Conservation (phyloP, 2,329 filamentous ascomycete species). For the Penicillium sp. region DNA sequence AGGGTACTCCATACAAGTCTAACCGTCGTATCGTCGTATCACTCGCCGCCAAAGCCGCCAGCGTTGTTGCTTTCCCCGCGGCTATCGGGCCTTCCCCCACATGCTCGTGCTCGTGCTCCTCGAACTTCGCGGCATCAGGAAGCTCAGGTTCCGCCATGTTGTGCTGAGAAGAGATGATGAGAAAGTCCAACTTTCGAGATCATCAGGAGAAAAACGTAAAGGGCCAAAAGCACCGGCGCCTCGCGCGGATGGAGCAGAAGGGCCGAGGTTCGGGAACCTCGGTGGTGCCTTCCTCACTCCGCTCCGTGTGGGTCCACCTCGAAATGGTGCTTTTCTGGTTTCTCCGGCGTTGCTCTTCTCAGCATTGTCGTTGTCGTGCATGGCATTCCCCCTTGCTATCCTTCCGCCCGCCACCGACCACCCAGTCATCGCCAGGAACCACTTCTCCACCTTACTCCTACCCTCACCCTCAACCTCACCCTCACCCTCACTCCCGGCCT, state of each 20-base stretch:
- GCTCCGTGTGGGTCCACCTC: not conserved
- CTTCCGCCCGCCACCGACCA: not conserved
- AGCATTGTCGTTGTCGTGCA: not conserved
- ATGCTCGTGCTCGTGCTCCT: conserved; percentile 15
- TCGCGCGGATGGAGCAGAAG: conserved; percentile 9
- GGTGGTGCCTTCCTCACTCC: conserved; percentile 13
- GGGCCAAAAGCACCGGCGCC: not conserved
- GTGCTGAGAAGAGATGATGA: not conserved
- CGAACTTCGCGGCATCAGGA: conserved; percentile 12
- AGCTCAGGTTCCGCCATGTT: conserved; percentile 22
- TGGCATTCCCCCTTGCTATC: not conserved
- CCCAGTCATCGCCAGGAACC: not conserved
- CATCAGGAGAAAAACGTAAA: not conserved
- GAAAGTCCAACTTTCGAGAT: conserved; percentile 3
- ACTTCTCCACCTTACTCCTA: not conserved
- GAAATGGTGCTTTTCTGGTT: not conserved
- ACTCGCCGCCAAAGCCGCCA: conserved; percentile 25
- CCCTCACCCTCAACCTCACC: not conserved
- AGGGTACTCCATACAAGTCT: conserved; percentile 23
- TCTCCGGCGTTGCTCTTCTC: not conserved
- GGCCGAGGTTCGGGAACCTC: conserved; percentile 29
- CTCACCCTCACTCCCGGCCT: not conserved
- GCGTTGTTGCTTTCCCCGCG: conserved; percentile 22
- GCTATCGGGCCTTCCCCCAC: conserved; percentile 15
- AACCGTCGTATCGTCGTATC: conserved; percentile 29